Evolutionary conservation across 139 green algal species (phyloP), one percentile per base, ranked within the genome.

Genomic region (Micromonas commoda): DNA sequence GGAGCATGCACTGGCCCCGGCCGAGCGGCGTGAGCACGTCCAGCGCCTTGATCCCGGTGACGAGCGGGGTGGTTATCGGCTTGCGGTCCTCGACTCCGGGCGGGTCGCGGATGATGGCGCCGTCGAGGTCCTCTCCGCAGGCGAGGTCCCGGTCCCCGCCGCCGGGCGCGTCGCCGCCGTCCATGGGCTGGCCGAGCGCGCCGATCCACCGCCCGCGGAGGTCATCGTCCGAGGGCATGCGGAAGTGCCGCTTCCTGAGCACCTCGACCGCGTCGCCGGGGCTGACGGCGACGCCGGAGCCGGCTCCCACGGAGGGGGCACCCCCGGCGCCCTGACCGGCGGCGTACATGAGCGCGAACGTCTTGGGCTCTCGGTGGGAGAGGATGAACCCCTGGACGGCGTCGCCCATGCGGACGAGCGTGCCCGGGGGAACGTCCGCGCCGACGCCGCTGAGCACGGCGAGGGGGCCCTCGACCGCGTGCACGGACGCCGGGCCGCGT

Each of bases 1-100:
- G 26, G 51, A 77, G 52, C 51, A 77, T 57, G 4, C 52, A 77
- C 51, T 77, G 71, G 24, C 71, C 71, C 31, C 71, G 52, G 28
- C 71, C 71, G 31, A 77, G 4, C 52, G 71, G 71, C 9, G 52
- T 60, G 29, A 77, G 53, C 6, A 77, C 51, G 33, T 77, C 71
- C 29, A 77, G 31, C 4, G 52, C 53, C 21, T 23, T 53, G 13
- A 67, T 28, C 6, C 71, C 71, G 23, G 71, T 77, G 23, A 75
- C 38, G 1, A 75, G 35, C 37, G 68, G 68, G 37, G 68, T 75
- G 37, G 68, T 75, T 35, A 75, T 75, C 24, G 68, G 68, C 29
- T 75, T 75, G 21, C 68, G 60, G n/a, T 60, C 68, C 37, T 75
- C 68, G 19, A 75, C 68, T 6, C 23, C 31, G 37, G 68, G 68